Base-by-base conservation (phyloP, 345 rosid species). In the Theobroma cacao region DNA sequence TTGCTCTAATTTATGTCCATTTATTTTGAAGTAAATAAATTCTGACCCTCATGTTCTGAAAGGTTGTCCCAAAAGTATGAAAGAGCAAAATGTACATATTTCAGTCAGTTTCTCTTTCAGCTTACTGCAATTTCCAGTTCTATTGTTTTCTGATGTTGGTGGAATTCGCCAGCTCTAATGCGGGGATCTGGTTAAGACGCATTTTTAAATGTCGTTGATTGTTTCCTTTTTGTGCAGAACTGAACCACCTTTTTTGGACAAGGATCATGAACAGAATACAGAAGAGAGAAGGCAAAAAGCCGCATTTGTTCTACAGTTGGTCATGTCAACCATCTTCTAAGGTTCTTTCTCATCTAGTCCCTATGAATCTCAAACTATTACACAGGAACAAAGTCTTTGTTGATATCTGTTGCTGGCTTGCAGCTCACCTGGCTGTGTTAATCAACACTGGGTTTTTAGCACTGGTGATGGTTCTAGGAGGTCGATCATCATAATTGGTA, bases 261-360 rank as follows among this genome's bases (percentile, higher is more conserved):
- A 83, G 70, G 79, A 41, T 47, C 55, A 66, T 43, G 76, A 69
- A 69, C 59, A 82, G 74, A 83, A 82, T 48, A 33, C 28, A 14
- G 91, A 89, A 77, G 89, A 85, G 80, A 85, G 81, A 76, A 83
- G 77, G 79, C 81, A 83, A 76, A 89, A 82, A 81, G 89, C 87
- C 2, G 78, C 79, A 45, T 91, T 89, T 36, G 82, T 80, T 40
- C 87, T 84, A 77, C 78, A 87, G 76, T 33, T 89, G 88, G 64
- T 88, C 8, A 65, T 78, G 33, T 91, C 94, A 38, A 83, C 81
- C 43, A 82, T 88, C 78, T 81, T 88, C 79, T 83, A 82, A 71
- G 85, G 50, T 56, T 53, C 15, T 41, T 56, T 53, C 15, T 41
- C 40, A 17, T 48, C n/a, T 40, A 52, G 43, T 24, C 45, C 45